A percentile compares a stretch with the other conserved stretches of the same genome.
Conservation (phyloP, 2,329 filamentous ascomycete species). For the Paecilomyces variotii region DNA sequence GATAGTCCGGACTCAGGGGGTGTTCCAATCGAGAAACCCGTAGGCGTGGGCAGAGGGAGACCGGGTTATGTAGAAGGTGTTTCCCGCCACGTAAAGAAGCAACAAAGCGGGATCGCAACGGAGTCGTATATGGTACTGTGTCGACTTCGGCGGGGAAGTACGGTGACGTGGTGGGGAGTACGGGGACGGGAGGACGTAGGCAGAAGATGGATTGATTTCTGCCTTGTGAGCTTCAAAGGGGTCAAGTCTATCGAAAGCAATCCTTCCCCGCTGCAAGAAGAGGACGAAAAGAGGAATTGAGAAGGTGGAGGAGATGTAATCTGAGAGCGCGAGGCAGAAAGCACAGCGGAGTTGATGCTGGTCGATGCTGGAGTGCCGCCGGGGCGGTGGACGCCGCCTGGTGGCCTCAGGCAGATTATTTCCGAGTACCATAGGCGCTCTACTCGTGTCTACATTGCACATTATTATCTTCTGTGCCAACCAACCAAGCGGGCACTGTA, state of each 20-base stretch:
- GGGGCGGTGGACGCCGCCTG: neutral
- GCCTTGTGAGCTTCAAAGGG: neutral
- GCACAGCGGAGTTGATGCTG: neutral
- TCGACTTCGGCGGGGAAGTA: slow-evolving; percentile 2
- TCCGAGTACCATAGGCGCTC: neutral
- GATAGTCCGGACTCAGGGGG: neutral
- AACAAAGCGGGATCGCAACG: neutral
- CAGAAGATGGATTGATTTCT: neutral
- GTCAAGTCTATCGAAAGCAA: neutral
- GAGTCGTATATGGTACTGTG: slow-evolving; percentile 1
- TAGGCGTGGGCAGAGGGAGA: neutral
- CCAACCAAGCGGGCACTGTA: no score
- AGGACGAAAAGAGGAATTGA: neutral
- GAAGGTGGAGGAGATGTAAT: neutral
- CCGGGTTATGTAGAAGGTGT: neutral
- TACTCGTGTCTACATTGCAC: no score
- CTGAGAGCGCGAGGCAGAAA: neutral
- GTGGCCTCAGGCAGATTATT: neutral
- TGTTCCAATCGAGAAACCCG: neutral
- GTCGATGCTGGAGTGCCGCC: neutral
- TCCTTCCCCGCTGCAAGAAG: neutral
- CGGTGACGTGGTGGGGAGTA: slow-evolving; percentile 3
- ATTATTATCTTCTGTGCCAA: no score
- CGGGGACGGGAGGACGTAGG: neutral
- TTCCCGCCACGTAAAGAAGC: neutral